Conservation (phyloP, 2,329 filamentous ascomycete species). For the Calonectria multiphialidica region DNA sequence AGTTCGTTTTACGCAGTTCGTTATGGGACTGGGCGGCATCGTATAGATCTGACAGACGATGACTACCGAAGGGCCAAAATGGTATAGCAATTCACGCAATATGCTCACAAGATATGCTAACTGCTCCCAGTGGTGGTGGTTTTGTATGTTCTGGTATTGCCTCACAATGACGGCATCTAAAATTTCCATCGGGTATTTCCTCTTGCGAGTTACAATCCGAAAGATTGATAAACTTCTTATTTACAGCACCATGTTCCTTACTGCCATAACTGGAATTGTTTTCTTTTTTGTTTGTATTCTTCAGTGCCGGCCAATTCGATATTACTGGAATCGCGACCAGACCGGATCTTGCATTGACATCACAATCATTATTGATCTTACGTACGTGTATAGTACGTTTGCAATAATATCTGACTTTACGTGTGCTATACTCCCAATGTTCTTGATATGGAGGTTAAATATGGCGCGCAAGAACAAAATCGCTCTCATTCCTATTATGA, state of each 20-base stretch:
- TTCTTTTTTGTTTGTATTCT: slow-evolving; percentile 58
- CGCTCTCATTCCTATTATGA: slow-evolving; percentile 64
- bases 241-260: slow-evolving; percentile 49
- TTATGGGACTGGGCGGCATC: slow-evolving; percentile 56
- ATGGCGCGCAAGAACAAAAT: slow-evolving; percentile 65
- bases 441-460: slow-evolving; percentile 66
- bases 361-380: slow-evolving; percentile 62
- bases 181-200: slow-evolving; percentile 57
- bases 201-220: slow-evolving; percentile 54
- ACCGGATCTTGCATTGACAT: slow-evolving; percentile 52
- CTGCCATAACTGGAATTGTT: slow-evolving; percentile 50
- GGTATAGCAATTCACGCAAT: slow-evolving; percentile 36
- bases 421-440: slow-evolving; percentile 64
- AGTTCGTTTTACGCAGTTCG: slow-evolving; percentile 51
- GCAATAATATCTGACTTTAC: slow-evolving; percentile 64
- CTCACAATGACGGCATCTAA: slow-evolving; percentile 53
- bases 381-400: slow-evolving; percentile 63
- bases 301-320: slow-evolving; percentile 54
- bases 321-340: slow-evolving; percentile 54
- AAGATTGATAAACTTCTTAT: slow-evolving; percentile 51
- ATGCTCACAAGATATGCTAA: background rate
- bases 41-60: slow-evolving; percentile 42
- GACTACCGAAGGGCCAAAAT: slow-evolving; percentile 49
- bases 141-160: slow-evolving; percentile 53
- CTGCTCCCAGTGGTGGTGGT: slow-evolving; percentile 49